Conservation (phyloP, 139 green algal species). For the Picochlorum sp. region DNA sequence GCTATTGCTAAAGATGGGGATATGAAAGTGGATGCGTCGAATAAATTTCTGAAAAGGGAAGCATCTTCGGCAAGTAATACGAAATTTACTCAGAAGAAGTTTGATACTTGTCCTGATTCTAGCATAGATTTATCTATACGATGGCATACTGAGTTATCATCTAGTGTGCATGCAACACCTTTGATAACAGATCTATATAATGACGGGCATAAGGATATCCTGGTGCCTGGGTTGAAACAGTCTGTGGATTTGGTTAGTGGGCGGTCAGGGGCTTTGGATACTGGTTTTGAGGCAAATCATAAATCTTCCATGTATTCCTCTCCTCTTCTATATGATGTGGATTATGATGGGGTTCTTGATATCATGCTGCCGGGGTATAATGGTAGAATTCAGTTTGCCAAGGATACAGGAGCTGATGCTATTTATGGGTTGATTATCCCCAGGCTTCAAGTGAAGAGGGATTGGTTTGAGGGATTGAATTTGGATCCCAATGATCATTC, state of each 20-base stretch:
- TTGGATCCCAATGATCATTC: slow-evolving; percentile 80
- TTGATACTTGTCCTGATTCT: neutral
- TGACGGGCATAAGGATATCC: slow-evolving; percentile 85
- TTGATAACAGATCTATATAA: slow-evolving; percentile 89
- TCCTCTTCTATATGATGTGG: slow-evolving; percentile 82
- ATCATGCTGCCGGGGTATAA: slow-evolving; percentile 86
- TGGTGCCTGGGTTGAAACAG: slow-evolving; percentile 79
- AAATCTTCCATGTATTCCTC: slow-evolving; percentile 73
- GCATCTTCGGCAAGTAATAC: slow-evolving; percentile 14
- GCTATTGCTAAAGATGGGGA: slow-evolving; percentile 34
- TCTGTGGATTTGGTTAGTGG: slow-evolving; percentile 63
- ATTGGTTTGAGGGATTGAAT: slow-evolving; percentile 83
- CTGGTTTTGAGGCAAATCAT: slow-evolving; percentile 45
- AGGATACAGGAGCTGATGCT: slow-evolving; percentile 64
- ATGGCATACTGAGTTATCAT: slow-evolving; percentile 82
- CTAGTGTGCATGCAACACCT: slow-evolving; percentile 85
- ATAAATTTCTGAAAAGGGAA: slow-evolving; percentile 65
- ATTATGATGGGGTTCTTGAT: slow-evolving; percentile 79
- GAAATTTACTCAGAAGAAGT: neutral
- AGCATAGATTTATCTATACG: slow-evolving; percentile 57
- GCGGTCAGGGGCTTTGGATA: slow-evolving; percentile 58
- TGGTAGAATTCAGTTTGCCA: slow-evolving; percentile 84
- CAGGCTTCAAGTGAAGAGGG: slow-evolving; percentile 54
- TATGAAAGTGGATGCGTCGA: slow-evolving; percentile 26
- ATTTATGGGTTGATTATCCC: slow-evolving; percentile 45